A percentile compares a stretch with the other conserved stretches of the same genome.
These are phyloP conservation scores for Ochromonas danica DNA, from an alignment of 108 stramenopile genomes.

Conservation along the genomic window DNA sequence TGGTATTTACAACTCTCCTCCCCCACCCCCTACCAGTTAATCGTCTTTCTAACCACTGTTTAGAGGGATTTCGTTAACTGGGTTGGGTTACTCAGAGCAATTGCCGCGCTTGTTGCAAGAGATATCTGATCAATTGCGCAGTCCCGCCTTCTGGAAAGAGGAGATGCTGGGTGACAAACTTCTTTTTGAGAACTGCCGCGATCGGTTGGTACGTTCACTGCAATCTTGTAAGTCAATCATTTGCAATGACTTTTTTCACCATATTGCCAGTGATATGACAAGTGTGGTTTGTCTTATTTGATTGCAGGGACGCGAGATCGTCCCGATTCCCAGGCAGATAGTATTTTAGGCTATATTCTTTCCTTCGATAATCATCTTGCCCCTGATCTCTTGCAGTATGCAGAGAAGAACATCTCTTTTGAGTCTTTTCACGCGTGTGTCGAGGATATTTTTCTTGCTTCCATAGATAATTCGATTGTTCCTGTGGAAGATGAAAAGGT, in stretches of 20 bases:
- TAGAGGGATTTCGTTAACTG: neutral
- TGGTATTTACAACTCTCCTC: neutral
- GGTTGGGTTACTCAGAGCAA: neutral
- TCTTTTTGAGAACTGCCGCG: neutral
- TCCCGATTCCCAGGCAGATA: neutral
- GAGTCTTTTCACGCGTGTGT: too few species aligned
- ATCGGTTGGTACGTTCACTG: neutral
- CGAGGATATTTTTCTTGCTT: too few species aligned
- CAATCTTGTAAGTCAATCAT: neutral
- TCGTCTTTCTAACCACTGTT: too few species aligned
- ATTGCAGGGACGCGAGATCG: neutral
- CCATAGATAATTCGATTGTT: neutral
- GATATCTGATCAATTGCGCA: neutral
- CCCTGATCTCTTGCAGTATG: too few species aligned
- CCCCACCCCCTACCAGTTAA: too few species aligned
- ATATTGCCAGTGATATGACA: neutral
- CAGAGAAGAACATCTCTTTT: too few species aligned
- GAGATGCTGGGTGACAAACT: neutral
- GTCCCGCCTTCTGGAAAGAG: neutral
- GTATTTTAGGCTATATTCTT: neutral
- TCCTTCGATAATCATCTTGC: too few species aligned
- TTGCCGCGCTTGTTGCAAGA: neutral
- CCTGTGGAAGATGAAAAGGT: neutral
- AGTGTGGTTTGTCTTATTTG: neutral
- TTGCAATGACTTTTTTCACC: neutral